Percentiles rank a stretch among this genome's conserved stretches.
Conservation (phyloP, 2,329 filamentous ascomycete genomes). For the Bipolaris sorokiniana region DNA sequence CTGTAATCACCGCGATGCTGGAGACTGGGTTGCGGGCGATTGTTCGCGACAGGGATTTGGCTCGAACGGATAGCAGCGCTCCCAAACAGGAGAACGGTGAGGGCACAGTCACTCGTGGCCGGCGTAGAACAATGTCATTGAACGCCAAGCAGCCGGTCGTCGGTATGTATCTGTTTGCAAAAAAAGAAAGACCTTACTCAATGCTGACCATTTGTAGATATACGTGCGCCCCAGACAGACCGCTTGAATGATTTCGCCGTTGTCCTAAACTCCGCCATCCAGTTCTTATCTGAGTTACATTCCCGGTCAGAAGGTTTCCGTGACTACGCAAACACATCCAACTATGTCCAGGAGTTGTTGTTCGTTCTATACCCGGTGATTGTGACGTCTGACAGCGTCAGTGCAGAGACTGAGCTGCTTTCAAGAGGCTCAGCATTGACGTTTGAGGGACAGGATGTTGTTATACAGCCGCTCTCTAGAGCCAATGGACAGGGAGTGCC, state of each 20-base stretch:
- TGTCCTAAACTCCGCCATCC: conserved; percentile 76
- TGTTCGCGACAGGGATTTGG: conserved; percentile 43
- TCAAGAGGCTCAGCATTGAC: conserved; percentile 80
- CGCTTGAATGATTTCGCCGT: conserved; percentile 63
- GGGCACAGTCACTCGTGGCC: conserved; percentile 46
- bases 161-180: conserved; percentile 24
- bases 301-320: conserved; percentile 76
- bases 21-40: conserved; percentile 74
- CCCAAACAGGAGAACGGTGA: conserved; percentile 28
- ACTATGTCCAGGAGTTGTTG: conserved; percentile 80
- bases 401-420: conserved; percentile 83
- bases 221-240: conserved; percentile 42
- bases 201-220: conserved; percentile 36
- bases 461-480: conserved; percentile 75
- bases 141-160: conserved; percentile 59
- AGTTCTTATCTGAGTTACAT: conserved; percentile 81
- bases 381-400: conserved; percentile 83
- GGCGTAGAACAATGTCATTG: conserved; percentile 71
- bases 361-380: conserved; percentile 84
- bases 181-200: no score
- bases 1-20: conserved; percentile 84
- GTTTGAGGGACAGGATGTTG: conserved; percentile 85
- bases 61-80: conserved; percentile 23
- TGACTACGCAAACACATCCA: conserved; percentile 80
- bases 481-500: conserved; percentile 63